Evolutionary conservation across 2,329 filamentous ascomycete species (phyloP).

Genomic region (Clonostachys sp.): DNA sequence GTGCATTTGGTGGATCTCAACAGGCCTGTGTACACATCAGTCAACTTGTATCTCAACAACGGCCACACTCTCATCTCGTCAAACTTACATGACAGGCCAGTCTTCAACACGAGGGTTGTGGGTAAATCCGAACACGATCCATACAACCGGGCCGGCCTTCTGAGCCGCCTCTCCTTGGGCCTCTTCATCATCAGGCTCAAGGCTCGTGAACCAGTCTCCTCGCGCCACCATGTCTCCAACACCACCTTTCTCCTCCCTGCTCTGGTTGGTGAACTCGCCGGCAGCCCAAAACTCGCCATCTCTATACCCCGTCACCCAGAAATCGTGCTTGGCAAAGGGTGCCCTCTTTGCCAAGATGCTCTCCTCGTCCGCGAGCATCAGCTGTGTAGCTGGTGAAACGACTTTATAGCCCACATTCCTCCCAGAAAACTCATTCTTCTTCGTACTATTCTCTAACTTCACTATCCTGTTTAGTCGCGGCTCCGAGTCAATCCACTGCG

Average conservation of each 20-base stretch:
- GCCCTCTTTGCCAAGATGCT: constrained; percentile 37
- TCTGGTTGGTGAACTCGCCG: constrained; percentile 47
- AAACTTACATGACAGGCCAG: constrained; percentile 45
- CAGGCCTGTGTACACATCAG: constrained; percentile 26
- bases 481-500: constrained; percentile 46
- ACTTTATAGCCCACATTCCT: constrained; percentile 46
- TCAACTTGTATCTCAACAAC: constrained; percentile 1
- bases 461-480: constrained; percentile 45
- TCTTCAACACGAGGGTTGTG: constrained; percentile 44
- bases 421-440: constrained; percentile 41
- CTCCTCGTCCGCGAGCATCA: constrained; percentile 37
- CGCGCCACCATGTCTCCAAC: constrained; percentile 40
- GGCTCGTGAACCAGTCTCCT: constrained; percentile 35
- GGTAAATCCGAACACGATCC: constrained; percentile 43
- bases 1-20: constrained; percentile 41
- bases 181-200: neutral
- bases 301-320: constrained; percentile 44
- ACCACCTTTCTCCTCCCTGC: constrained; percentile 32
- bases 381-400: constrained; percentile 35
- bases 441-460: constrained; percentile 39
- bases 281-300: constrained; percentile 46
- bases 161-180: constrained; percentile 3
- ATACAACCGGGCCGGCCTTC: constrained; percentile 30
- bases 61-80: no score
- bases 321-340: constrained; percentile 36